Percentiles rank a stretch among this genome's conserved stretches.
These are phyloP conservation scores for Oidiodendron maius DNA, from an alignment of 495 filamentous ascomycete genomes.

Conservation along the genomic window DNA sequence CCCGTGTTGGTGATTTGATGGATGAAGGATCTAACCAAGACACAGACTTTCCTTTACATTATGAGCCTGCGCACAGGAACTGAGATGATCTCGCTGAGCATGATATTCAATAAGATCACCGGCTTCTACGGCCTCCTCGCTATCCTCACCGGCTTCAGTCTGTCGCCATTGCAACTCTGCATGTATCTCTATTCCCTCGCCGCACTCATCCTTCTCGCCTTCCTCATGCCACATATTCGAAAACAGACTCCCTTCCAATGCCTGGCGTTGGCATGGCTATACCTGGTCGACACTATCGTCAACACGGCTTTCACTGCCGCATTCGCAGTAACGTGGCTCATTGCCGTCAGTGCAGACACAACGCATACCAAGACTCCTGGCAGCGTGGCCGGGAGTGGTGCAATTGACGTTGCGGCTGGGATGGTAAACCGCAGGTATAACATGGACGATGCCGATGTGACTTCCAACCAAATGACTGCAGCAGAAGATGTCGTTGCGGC, in stretches of 20 bases:
- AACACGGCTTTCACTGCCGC: slow-evolving; percentile 72
- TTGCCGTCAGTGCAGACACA: slow-evolving; percentile 51
- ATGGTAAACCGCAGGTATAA: slow-evolving; percentile 64
- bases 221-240: slow-evolving; percentile 66
- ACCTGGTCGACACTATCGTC: slow-evolving; percentile 70
- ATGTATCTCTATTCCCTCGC: slow-evolving; percentile 81
- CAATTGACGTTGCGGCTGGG: slow-evolving; percentile 60
- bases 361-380: slow-evolving; percentile 22
- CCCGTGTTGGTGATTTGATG: neutral
- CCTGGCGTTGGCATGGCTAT: slow-evolving; percentile 68
- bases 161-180: slow-evolving; percentile 62
- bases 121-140: slow-evolving; percentile 86
- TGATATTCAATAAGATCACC: slow-evolving; percentile 82
- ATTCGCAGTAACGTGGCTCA: slow-evolving; percentile 80
- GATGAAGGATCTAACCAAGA: slow-evolving; percentile 2
- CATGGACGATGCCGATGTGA: slow-evolving; percentile 44
- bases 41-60: slow-evolving; percentile 61
- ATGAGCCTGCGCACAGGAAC: slow-evolving; percentile 82
- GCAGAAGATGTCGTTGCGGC: slow-evolving; percentile 48
- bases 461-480: slow-evolving; percentile 34
- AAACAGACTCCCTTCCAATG: slow-evolving; percentile 62
- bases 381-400: slow-evolving; percentile 36
- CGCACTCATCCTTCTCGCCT: slow-evolving; percentile 52
- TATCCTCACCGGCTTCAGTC: slow-evolving; percentile 59
- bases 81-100: slow-evolving; percentile 69